These are phyloP conservation scores for Psidium guajava DNA, from an alignment of 345 rosid genomes.

Conservation along the genomic window DNA sequence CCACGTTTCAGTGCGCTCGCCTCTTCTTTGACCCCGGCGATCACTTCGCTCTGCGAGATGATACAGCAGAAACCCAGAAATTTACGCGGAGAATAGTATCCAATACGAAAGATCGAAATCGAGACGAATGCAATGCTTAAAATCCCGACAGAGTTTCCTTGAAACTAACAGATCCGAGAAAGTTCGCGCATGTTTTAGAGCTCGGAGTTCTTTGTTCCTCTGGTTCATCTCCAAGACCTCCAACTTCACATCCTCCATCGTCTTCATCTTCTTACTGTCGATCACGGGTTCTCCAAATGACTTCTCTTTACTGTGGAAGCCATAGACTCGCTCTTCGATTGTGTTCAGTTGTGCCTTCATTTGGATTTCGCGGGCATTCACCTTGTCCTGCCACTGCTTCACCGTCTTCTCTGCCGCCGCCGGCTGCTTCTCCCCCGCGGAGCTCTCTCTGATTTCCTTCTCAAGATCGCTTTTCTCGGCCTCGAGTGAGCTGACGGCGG, in stretches of 20 bases:
- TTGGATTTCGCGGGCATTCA: not conserved
- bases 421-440: slow-evolving; percentile 2
- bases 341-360: slow-evolving; percentile 2
- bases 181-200: not conserved
- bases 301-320: not conserved
- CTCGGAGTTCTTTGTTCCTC: slow-evolving; percentile 22
- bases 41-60: slow-evolving; percentile 5
- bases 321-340: slow-evolving; percentile 15
- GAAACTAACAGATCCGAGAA: not conserved
- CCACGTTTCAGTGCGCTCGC: not conserved
- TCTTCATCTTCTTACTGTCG: slow-evolving; percentile 11
- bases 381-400: slow-evolving; percentile 9
- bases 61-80: not conserved
- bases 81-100: not conserved
- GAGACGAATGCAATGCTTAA: not conserved
- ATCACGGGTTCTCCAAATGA: not conserved
- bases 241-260: not conserved
- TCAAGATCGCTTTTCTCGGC: slow-evolving; percentile 9
- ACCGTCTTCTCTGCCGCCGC: slow-evolving; percentile 5
- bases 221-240: slow-evolving; percentile 9
- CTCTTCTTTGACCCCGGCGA: slow-evolving; percentile 4
- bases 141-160: not conserved
- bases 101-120: not conserved
- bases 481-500: not conserved
- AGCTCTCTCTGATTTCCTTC: slow-evolving; percentile 7